Conservation (phyloP, 1,139 yeast species). For the Suhomyces bokatorum region DNA sequence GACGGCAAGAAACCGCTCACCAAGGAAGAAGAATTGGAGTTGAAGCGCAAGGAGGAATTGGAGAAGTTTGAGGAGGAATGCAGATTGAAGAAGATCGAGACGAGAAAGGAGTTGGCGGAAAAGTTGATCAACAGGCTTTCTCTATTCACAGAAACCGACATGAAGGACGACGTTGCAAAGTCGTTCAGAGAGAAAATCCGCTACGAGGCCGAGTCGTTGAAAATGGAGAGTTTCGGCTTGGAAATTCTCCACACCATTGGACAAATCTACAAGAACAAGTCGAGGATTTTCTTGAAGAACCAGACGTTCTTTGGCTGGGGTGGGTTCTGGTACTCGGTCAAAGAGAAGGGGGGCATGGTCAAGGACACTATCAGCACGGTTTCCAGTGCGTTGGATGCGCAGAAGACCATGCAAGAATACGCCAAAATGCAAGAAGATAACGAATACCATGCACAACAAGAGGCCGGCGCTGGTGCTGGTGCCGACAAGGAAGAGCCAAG, state of each 20-base stretch:
- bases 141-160: conserved; percentile 81
- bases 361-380: conserved; percentile 87
- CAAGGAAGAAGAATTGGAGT: conserved; percentile 47
- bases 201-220: conserved; percentile 83
- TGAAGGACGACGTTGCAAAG: conserved; percentile 62
- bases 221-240: conserved; percentile 92
- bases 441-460: conserved; percentile 48
- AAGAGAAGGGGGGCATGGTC: conserved; percentile 82
- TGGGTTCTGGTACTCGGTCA: conserved; percentile 80
- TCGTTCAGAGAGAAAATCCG: conserved; percentile 72
- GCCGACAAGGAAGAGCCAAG: conserved; percentile 39
- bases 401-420: conserved; percentile 80
- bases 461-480: conserved; percentile 42
- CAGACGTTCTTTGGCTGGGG: conserved; percentile 76
- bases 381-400: conserved; percentile 87
- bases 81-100: conserved; percentile 66
- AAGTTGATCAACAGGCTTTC: conserved; percentile 68
- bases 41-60: conserved; percentile 58
- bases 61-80: conserved; percentile 83
- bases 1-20: conserved; percentile 19
- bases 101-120: conserved; percentile 62
- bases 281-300: conserved; percentile 55
- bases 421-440: conserved; percentile 66
- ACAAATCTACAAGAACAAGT: conserved; percentile 68
- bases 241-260: conserved; percentile 90